Percentiles rank a stretch among this genome's conserved stretches.
Conservation (phyloP, 345 rosid species). For the Psidium guajava region DNA sequence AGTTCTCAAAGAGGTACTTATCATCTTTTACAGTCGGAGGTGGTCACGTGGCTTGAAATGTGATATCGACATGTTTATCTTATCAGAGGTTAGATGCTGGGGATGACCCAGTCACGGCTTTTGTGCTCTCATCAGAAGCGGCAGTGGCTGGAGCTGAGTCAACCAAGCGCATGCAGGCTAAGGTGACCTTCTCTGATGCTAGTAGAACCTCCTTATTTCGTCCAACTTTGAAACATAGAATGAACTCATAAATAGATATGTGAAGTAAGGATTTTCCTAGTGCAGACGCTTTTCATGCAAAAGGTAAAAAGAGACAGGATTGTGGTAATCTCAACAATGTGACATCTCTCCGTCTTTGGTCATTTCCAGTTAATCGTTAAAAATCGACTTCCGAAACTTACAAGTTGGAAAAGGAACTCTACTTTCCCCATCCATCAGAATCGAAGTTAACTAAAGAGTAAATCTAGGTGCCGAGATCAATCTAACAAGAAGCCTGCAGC, state of each 20-base stretch:
- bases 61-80: constrained; percentile 2
- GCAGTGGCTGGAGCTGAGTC: constrained; percentile 85
- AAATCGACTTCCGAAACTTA: not conserved
- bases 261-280: not conserved
- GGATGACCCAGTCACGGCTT: constrained; percentile 55
- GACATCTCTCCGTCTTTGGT: not conserved
- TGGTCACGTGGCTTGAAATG: not conserved
- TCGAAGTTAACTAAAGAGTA: not conserved
- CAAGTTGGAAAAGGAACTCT: not conserved
- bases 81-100: constrained; percentile 70
- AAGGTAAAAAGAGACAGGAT: not conserved
- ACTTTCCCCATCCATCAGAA: not conserved
- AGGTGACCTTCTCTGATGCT: constrained; percentile 32
- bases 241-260: not conserved
- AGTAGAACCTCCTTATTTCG: not conserved
- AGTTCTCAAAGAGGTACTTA: constrained; percentile 67
- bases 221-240: not conserved
- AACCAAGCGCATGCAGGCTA: constrained; percentile 79
- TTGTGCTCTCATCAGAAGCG: constrained; percentile 67
- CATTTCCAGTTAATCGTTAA: not conserved
- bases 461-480: not conserved
- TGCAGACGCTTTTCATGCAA: not conserved
- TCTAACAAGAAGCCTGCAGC: not conserved
- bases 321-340: not conserved
- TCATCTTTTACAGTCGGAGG: not conserved